Percentiles rank a stretch among this genome's conserved stretches.
Evolutionary conservation across 1,284 basidiomycete genomes (phyloP).

Genomic region (Mycosarcoma maydis): DNA sequence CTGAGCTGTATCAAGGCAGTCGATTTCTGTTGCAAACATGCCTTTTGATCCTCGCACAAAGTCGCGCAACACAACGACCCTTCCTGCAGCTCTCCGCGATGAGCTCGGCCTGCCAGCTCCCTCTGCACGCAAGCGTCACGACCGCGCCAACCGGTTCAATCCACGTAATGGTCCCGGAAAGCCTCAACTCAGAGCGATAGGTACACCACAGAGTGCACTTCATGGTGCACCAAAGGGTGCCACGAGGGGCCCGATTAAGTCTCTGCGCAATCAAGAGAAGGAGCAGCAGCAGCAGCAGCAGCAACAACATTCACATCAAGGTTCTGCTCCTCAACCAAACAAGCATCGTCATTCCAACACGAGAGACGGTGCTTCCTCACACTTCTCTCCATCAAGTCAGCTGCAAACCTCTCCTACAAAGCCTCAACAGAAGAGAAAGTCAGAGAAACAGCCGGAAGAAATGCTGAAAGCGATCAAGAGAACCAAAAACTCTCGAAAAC

Average conservation of each 20-base stretch:
- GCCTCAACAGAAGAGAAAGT: constrained; percentile 19
- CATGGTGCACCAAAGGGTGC: constrained; percentile 20
- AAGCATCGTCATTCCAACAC: background rate
- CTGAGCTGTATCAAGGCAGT: too few species aligned
- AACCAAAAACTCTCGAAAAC: constrained; percentile 8
- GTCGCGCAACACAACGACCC: constrained; percentile 49
- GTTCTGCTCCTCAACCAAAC: constrained; percentile 1
- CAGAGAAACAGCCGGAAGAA: constrained; percentile 11
- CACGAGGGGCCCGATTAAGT: constrained; percentile 30
- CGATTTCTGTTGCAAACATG: too few species aligned
- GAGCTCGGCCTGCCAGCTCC: constrained; percentile 59
- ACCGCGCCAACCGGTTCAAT: constrained; percentile 14
- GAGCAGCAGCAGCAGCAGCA: constrained; percentile 17
- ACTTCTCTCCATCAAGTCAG: constrained; percentile 1
- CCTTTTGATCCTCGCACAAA: constrained; percentile 41
- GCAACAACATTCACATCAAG: constrained; percentile 5
- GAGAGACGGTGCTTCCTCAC: background rate
- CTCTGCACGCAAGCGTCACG: constrained; percentile 15
- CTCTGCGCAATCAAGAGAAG: constrained; percentile 41
- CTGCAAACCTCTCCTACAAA: background rate
- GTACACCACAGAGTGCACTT: constrained; percentile 13
- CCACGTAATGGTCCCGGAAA: constrained; percentile 2
- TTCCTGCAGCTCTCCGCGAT: constrained; percentile 58
- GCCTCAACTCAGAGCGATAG: constrained; percentile 32
- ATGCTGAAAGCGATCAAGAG: constrained; percentile 31